Evolutionary conservation across 179 eudicot species (phyloP).

Genomic region (Camellia oleifera): DNA sequence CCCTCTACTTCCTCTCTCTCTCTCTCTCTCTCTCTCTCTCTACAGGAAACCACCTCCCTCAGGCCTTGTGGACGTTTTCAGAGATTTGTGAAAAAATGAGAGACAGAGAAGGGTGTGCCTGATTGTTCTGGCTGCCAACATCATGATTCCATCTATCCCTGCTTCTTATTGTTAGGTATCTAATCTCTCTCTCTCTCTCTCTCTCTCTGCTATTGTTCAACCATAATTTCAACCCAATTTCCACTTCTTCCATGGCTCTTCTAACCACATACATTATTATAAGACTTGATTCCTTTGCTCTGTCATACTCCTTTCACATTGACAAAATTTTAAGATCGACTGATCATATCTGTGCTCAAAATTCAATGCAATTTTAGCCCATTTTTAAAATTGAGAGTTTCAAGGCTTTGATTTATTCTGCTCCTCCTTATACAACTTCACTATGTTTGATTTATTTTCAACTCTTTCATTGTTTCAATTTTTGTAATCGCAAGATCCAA

Average conservation of each 20-base stretch:
- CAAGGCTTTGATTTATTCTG: background rate
- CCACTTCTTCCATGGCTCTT: background rate
- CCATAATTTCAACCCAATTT: background rate
- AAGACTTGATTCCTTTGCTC: too few species aligned
- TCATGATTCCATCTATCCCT: background rate
- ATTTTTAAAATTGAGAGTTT: background rate
- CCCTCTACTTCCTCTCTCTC: background rate
- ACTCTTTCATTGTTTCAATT: background rate
- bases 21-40: constrained; percentile 15
- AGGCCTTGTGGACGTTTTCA: too few species aligned
- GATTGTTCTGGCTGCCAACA: background rate
- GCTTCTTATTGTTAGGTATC: constrained; percentile 1
- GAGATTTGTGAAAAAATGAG: background rate
- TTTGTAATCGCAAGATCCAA: background rate
- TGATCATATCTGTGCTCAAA: background rate
- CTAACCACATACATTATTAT: too few species aligned
- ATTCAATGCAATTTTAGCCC: background rate
- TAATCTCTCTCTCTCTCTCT: background rate
- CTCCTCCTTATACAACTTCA: background rate
- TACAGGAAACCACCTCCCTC: background rate
- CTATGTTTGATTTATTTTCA: background rate
- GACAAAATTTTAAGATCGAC: background rate
- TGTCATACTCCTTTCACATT: background rate
- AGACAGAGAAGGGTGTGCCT: background rate
- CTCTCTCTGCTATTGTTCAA: background rate